These are phyloP conservation scores for Arthromyces matolae DNA, from an alignment of 768 basidiomycete species.

Conservation along the genomic window DNA sequence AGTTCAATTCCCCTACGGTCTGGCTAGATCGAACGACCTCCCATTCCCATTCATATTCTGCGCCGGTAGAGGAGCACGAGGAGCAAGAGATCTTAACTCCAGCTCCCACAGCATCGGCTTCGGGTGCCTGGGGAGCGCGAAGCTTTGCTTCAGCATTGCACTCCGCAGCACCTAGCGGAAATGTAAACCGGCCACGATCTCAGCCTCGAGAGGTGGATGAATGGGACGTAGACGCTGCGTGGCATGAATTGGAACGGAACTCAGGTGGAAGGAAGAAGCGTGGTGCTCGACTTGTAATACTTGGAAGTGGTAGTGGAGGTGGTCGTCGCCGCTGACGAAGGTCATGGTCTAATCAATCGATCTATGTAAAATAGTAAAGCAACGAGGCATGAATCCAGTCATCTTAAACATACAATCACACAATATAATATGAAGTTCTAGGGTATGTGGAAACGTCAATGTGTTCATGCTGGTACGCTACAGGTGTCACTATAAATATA, in stretches of 20 bases:
- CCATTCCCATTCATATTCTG: conserved; percentile 18
- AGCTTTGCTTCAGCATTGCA: conserved; percentile 82
- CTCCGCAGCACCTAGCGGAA: conserved; percentile 33
- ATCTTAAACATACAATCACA: conserved; percentile 14
- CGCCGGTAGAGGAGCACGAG: conserved; percentile 23
- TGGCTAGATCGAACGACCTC: conserved; percentile 14
- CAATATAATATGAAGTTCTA: conserved; percentile 14
- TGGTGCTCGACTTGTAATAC: conserved; percentile 62
- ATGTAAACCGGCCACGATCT: conserved; percentile 23
- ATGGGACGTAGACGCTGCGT: conserved; percentile 76
- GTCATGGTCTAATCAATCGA: conserved; percentile 3
- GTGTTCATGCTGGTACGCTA: conserved; percentile 1
- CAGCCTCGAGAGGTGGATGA: conserved; percentile 48
- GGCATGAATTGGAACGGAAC: conserved; percentile 74
- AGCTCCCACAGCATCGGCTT: conserved; percentile 16
- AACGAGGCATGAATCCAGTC: conserved; percentile 9
- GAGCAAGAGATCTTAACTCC: conserved; percentile 16
- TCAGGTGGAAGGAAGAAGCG: conserved; percentile 56
- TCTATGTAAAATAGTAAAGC: conserved; percentile 13
- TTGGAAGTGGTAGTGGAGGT: conserved; percentile 62
- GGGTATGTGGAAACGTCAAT: conserved; percentile 10
- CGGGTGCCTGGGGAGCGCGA: conserved; percentile 74
- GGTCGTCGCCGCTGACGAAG: conserved; percentile 38
- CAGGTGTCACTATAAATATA: conserved; percentile 12
- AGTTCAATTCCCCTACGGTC: conserved; percentile 30